Base-by-base conservation (phyloP, 225 moss, liverwort and hornwort genomes). In the Physcomitrium patens region DNA sequence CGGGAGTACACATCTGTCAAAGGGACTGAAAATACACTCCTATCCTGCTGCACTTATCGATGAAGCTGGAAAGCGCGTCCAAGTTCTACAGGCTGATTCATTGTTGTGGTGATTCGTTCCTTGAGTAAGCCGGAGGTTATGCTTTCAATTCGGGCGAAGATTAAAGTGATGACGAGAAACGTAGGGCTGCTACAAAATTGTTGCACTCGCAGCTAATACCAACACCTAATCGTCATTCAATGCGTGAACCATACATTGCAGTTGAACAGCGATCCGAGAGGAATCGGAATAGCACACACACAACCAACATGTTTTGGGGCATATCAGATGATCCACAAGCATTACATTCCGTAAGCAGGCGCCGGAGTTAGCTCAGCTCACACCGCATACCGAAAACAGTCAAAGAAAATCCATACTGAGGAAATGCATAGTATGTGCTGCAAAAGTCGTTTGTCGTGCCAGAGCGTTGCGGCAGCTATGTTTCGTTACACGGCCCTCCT, bases 381-480 rank as follows among this genome's bases (percentile, higher is more conserved):
- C 12, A 18, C 0, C 28, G 19, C 28, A 53, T 26, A 4, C 12
- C 12, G 7, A 49, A n/a, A 12, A 18, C 1, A 58, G 13, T 28
- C 65, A 52, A 2, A 52, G 13, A 64, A 10, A 57, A 44, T 27
- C 41, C 49, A 44, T 50, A 43, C 49, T 12, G 41, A 12, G 8
- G n/a, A 24, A 57, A 0, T 23, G 24, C 57, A 41, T 17, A 46
- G 3, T 3, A 59, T 8, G 47, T 1, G 37, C 9, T 20, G 53
- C 8, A 10, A 65, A 17, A 47, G 6, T 64, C 49, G 49, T 2
- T 15, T 18, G 22, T 17, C n/a, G 20, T 9, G 27, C 19, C 10
- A 69, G 44, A 41, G 52, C 24, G 27, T 37, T 22, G 24, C 57
- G 15, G 12, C 15, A 37, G n/a, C 78, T 78, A 59, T 7, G n/a